Conservation (phyloP, 345 rosid species). For the Alliaria petiolata region DNA sequence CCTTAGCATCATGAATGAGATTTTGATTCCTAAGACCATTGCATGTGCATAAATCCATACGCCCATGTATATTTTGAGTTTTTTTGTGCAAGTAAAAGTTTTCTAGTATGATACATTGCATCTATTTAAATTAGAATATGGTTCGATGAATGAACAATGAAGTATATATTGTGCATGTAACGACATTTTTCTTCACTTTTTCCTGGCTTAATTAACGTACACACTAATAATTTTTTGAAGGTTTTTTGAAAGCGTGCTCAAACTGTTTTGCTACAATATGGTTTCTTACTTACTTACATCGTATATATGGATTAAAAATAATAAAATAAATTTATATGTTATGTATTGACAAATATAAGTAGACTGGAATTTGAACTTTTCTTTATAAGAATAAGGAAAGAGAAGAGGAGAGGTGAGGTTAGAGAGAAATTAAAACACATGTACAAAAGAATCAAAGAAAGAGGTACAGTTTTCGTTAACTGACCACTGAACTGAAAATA, state of each 20-base stretch:
- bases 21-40: slow-evolving; percentile 22
- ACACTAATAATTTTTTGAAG: background rate
- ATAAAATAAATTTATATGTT: background rate
- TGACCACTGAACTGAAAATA: slow-evolving; percentile 32
- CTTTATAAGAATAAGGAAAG: background rate
- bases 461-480: slow-evolving; percentile 33
- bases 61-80: background rate
- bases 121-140: background rate
- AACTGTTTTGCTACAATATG: background rate
- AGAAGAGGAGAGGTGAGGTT: too few relatives aligned
- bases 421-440: slow-evolving; percentile 17
- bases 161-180: slow-evolving; percentile 1
- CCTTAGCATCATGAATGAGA: slow-evolving; percentile 8
- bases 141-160: background rate
- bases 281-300: background rate
- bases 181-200: background rate
- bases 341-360: background rate
- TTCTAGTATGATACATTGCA: background rate
- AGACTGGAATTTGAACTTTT: background rate
- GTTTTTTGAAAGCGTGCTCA: background rate
- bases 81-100: background rate
- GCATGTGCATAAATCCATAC: slow-evolving; percentile 22
- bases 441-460: slow-evolving; percentile 23
- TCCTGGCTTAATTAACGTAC: background rate
- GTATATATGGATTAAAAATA: background rate